Percentiles rank a stretch among this genome's conserved stretches.
phyloP scores from a whole-genome alignment of 169 alveolate species.

The Cryptosporidium bovis region DNA sequence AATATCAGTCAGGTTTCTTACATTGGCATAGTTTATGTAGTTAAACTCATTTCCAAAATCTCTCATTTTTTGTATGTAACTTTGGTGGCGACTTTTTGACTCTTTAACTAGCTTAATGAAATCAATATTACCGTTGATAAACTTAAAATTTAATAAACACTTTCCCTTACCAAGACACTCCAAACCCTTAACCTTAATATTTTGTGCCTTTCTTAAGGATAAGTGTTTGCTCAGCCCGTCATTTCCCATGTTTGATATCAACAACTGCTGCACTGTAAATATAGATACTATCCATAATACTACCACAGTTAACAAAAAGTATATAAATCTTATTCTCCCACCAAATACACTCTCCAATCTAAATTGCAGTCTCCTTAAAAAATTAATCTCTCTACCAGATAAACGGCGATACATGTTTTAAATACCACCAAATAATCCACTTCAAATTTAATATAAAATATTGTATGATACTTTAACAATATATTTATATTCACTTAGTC shows the following conservation, averaged over 20 bases:
- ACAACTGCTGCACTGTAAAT: conserved; percentile 24
- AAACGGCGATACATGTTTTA: neutral
- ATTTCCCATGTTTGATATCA: conserved; percentile 11
- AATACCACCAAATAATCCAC: neutral
- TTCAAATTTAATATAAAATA: neutral
- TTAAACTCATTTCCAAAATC: conserved; percentile 1
- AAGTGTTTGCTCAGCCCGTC: neutral
- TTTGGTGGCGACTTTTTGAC: conserved; percentile 58
- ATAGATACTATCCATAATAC: conserved; percentile 33
- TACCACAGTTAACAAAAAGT: conserved; percentile 1
- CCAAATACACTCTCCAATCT: conserved; percentile 5
- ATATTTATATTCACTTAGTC: too few relatives aligned
- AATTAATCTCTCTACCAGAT: neutral
- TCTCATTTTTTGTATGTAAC: conserved; percentile 50
- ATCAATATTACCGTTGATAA: neutral
- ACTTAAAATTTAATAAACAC: conserved; percentile 7
- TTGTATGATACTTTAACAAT: neutral
- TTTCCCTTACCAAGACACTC: conserved; percentile 30
- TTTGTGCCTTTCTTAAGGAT: neutral
- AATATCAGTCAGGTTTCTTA: conserved; percentile 32
- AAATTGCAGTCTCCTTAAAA: conserved; percentile 7
- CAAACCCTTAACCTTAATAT: neutral
- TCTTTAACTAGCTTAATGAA: conserved; percentile 22
- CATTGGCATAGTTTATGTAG: conserved; percentile 46
- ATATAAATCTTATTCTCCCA: conserved; percentile 24